Conservation (phyloP, 129 eudicot genomes). For the Lactuca saligna region DNA sequence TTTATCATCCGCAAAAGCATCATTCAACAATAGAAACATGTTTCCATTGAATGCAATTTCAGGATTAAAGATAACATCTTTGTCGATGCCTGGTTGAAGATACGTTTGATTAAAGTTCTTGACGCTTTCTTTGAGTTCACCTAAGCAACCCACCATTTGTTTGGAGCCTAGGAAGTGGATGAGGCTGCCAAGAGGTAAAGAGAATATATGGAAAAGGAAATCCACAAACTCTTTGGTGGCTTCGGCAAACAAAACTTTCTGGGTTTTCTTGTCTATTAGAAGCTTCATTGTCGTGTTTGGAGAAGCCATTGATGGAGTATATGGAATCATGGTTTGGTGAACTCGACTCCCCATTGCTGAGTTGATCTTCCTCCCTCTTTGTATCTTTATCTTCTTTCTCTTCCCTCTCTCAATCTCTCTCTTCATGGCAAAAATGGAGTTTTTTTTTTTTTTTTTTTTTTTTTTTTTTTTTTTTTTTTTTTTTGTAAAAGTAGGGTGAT, state of each 20-base stretch:
- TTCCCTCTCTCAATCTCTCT: too few relatives aligned
- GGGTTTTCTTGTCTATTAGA: conserved; percentile 1
- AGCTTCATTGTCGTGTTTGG: conserved; percentile 19
- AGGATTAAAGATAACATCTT: neutral
- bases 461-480: too few relatives aligned
- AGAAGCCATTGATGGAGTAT: conserved; percentile 4
- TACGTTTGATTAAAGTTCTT: neutral
- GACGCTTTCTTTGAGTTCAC: conserved; percentile 6
- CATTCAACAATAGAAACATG: neutral
- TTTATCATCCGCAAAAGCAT: neutral
- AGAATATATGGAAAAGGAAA: conserved; percentile 12
- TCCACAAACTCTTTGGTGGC: conserved; percentile 10
- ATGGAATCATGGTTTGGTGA: too few relatives aligned
- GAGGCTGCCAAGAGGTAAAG: conserved; percentile 8
- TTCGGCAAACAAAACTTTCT: conserved; percentile 8
- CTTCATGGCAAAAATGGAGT: too few relatives aligned
- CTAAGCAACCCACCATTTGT: conserved; percentile 3
- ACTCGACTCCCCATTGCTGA: too few relatives aligned
- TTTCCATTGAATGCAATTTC: neutral
- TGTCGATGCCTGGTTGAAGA: neutral
- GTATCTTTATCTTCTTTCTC: too few relatives aligned
- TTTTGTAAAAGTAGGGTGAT: too few relatives aligned
- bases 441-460: too few relatives aligned
- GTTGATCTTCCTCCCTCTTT: too few relatives aligned
- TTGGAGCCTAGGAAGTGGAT: conserved; percentile 6